phyloP scores from a whole-genome alignment of 345 rosid genomes.

The Hirschfeldia incana region DNA sequence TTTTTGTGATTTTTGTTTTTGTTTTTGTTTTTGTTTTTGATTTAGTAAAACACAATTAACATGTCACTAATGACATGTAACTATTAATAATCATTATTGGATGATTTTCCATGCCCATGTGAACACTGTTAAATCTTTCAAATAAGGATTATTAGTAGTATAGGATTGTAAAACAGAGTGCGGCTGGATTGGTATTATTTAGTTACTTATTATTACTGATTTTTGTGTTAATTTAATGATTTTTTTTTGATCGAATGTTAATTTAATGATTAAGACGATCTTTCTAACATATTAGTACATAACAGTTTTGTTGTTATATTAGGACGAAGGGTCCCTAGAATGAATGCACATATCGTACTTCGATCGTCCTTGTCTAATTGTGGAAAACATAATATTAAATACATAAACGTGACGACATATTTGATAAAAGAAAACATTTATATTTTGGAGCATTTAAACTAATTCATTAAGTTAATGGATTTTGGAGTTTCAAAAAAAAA shows the following conservation, averaged over 20 bases:
- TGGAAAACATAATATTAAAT: background rate
- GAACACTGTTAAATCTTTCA: no score
- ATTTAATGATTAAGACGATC: background rate
- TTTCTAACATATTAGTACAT: background rate
- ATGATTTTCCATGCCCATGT: no score
- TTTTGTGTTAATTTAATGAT: background rate
- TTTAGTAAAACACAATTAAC: no score
- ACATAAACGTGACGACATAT: background rate
- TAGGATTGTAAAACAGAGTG: background rate
- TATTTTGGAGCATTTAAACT: background rate
- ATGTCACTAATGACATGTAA: no score
- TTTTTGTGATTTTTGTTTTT: no score
- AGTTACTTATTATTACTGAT: background rate
- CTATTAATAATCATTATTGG: no score
- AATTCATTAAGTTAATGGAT: background rate
- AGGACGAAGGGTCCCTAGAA: conserved; percentile 1
- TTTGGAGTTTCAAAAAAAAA: no score
- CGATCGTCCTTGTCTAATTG: background rate
- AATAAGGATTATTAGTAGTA: no score
- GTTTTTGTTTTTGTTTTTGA: no score
- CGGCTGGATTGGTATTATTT: background rate
- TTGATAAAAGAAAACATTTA: background rate
- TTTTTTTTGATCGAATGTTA: background rate
- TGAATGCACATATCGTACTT: conserved; percentile 2
- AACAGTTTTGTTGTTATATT: background rate